Conservation (phyloP, 2,329 filamentous ascomycete genomes). For the Cytospora paraplurivora region DNA sequence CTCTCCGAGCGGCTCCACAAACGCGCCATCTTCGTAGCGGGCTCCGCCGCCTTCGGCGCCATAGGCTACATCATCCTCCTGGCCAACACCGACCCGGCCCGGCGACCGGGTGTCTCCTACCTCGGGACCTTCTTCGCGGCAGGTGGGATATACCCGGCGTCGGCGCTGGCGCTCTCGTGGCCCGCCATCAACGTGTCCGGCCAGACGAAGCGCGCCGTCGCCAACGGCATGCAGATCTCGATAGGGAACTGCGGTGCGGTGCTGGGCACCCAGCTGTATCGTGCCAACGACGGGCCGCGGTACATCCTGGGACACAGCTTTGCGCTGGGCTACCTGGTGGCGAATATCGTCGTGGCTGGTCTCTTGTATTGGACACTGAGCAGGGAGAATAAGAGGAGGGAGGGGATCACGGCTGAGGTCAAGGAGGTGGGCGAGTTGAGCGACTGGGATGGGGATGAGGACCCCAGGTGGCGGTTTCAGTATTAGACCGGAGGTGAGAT, state of each 20-base stretch:
- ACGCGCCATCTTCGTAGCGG: conserved; percentile 66
- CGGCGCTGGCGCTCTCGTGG: conserved; percentile 67
- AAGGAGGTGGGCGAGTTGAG: conserved; percentile 52
- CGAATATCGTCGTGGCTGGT: conserved; percentile 57
- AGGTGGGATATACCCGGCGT: conserved; percentile 67
- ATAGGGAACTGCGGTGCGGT: conserved; percentile 71
- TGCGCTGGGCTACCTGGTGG: conserved; percentile 64
- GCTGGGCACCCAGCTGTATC: conserved; percentile 70
- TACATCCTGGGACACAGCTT: conserved; percentile 69
- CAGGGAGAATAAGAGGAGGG: conserved; percentile 59
- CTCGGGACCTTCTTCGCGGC: conserved; percentile 64
- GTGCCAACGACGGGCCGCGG: conserved; percentile 59
- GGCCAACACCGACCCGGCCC: conserved; percentile 47
- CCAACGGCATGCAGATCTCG: conserved; percentile 71
- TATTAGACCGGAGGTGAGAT: conserved; percentile 41
- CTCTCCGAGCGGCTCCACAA: conserved; percentile 59
- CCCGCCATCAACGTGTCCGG: conserved; percentile 72
- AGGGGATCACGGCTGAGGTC: conserved; percentile 45
- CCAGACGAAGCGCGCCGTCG: conserved; percentile 69
- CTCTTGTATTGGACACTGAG: conserved; percentile 56
- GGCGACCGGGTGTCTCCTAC: conserved; percentile 59
- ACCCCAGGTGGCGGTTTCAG: conserved; percentile 68
- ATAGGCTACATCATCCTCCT: conserved; percentile 66
- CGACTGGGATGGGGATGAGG: conserved; percentile 63
- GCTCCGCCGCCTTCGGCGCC: conserved; percentile 55